Evolutionary conservation across 352 stramenopile species (phyloP), one percentile per base, ranked within the genome.

Genomic region (Globisporangium spinosum): DNA sequence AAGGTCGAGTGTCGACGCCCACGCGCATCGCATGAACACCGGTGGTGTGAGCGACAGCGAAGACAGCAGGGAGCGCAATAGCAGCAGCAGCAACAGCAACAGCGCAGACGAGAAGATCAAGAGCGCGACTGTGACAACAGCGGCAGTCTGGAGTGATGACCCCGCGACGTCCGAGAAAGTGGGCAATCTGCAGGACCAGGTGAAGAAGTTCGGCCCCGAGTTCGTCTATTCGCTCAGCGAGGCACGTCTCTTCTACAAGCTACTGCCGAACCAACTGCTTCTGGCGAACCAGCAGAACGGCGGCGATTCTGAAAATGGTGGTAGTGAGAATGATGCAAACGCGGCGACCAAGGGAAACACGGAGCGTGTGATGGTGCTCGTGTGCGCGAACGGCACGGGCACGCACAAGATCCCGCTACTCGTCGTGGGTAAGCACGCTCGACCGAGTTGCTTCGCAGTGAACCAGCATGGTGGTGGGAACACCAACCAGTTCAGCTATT

Each of bases 341-440:
- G 6, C 45, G n/a, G n/a, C 62, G 15, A 51, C 47, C 8, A 70
- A 77, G 54, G 70, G 70, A 3, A 79, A 77, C 47, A 76, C 69
- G 25, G 71, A 79, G 38, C 68, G 78, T 25, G 73, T 82, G 13
- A 54, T 85, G 57, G 64, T 89, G n/a, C 49, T 89, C 9, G 45
- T 85, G 35, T 87, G 80, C 43, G 67, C 73, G 2, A 89, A 89
- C 51, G 75, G 66, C n/a, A 76, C 78, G 20, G 80, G 80, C 1
- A 77, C 78, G 25, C 78, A 89, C 70, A 86, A 89, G 63, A 75
- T 89, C 23, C 76, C 77, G 49, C 35, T 87, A 54, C 57, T 87
- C 25, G 71, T 87, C 38, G 69, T 89, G n/a, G 74, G 74, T 13
- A 87, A 84, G 38, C 70, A 85, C 9, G 60, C 69, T n/a, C 60